Evolutionary conservation across 2,329 filamentous ascomycete genomes (phyloP), one percentile per base, ranked within the genome.

Genomic region (Diaporthe caulivora): DNA sequence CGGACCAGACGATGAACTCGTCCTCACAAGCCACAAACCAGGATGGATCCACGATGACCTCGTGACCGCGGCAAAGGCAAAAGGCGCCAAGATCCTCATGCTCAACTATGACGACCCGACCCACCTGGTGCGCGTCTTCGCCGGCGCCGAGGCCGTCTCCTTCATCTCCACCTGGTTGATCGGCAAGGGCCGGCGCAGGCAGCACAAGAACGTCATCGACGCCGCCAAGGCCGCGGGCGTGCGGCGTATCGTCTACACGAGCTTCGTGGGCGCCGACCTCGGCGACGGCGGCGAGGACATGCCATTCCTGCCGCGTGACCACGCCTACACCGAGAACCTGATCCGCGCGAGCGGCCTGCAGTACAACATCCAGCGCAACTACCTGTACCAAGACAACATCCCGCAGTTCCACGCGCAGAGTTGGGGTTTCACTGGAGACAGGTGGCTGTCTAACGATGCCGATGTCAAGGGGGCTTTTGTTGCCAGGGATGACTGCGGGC

Each of bases 291-390:
- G 70, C 49, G 53, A 53, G 31, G 70, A 74, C 21, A 68, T 76
- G 51, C 76, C 76, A 18, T 77, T 75, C 64, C 71, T 78, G 26
- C 69, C 76, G 34, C 76, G 75, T 31, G 77, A 77, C 69, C 76
- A 78, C 62, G 74, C 75, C 42, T 75, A 71, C 73, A 76, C 76
- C 37, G 77, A 78, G 72, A 44, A 54, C 17, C 47, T 76, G 21
- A 75, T 77, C 62, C 72, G 54, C 34, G 70, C 47, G 18, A 76
- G 73, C 26, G 76, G 76, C 17, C 74, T 78, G 18, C 34, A 57
- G 60, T 77, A 75, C 65, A 76, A 76, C 60, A 75, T 77, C 37
- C 76, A 77, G 71, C 73, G 76, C 49, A 77, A 77, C 62, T 77
- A 77, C 68, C 74, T 78, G 47, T 77, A 78, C 60, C 57, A 64